Percentiles rank a stretch among this genome's conserved stretches.
phyloP scores from a whole-genome alignment of 139 green algal species.

The Helicosporidium sp. region DNA sequence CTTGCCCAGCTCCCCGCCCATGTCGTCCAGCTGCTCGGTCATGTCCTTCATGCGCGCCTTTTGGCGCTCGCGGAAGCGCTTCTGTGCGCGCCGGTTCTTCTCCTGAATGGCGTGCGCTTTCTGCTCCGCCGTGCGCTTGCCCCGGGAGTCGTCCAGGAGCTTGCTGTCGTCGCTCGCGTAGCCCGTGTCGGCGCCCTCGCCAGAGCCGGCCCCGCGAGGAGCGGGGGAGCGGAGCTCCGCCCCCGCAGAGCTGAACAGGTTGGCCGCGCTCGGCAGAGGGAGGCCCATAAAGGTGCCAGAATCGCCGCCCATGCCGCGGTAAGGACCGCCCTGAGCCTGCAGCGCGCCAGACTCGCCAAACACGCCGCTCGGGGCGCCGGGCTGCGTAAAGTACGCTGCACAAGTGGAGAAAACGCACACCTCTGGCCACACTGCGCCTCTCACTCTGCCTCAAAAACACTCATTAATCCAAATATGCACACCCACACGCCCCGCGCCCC shows the following conservation, averaged over 20 bases:
- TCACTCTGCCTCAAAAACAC: neutral
- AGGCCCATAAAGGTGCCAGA: neutral
- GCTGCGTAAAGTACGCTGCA: no score
- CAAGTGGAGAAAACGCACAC: no score
- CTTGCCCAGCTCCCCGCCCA: conserved; percentile 11
- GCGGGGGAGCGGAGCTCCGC: no score
- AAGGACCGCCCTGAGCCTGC: no score
- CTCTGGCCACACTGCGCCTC: no score
- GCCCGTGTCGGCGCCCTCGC: neutral
- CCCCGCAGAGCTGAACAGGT: neutral
- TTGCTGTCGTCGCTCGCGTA: neutral
- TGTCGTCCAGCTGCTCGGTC: conserved; percentile 21
- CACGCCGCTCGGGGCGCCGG: no score
- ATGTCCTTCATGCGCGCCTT: conserved; percentile 32
- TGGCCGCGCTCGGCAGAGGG: neutral
- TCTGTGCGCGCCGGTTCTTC: conserved; percentile 44
- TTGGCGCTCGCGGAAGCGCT: conserved; percentile 41
- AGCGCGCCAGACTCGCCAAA: no score
- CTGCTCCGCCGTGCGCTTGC: neutral
- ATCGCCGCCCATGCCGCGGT: no score
- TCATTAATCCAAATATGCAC: neutral
- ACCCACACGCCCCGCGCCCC: no score
- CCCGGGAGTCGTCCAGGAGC: no score
- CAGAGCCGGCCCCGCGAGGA: neutral
- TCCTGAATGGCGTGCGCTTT: conserved; percentile 31